Base-by-base conservation (phyloP, 352 stramenopile species). In the Lagenidium giganteum region DNA sequence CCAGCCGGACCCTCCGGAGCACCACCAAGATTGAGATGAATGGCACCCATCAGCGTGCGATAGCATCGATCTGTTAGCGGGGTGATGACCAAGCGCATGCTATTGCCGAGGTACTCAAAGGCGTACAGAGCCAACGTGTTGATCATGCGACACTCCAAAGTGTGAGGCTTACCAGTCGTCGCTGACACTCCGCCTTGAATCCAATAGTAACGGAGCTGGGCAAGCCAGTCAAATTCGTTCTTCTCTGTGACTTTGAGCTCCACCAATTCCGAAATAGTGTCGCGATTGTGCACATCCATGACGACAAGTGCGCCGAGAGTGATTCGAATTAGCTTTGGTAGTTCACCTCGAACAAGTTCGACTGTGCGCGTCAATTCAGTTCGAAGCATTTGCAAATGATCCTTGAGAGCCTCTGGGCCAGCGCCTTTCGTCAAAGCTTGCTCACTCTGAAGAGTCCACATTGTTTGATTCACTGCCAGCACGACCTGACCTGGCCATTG, bases 61-160 rank as follows among this genome's bases (percentile, higher is more conserved):
- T 97, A 97, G 55, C 88, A 97, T 12, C 82, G 56, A 50, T 97
- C 89, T 2, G 89, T 97, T 0, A 97, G 64, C 6, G 89, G 89
- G 2, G 89, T 97, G 63, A 97, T 97, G 9, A 97, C 89, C 11
- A 97, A 61, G 4, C 89, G 67, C 64, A 87, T 92, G 26, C 84
- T 93, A 51, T 96, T 97, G 25, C 88, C 88, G 4, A 97, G 64
- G 56, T 97, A 97, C 50, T 96, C 88, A 45, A 93, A 97, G 9
- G 72, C 85, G 36, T 97, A 97, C 23, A 93, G 43, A 31, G 81
- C 71, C 5, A 90, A 51, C 4, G 88, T 90, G 47, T 96, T 95
- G 39, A 96, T 93, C 69, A 97, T 97, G 7, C 79, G 66, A 47
- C 89, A 90, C 28, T 83, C 64, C 2, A 90, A 64, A 8, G 69